Conservation (phyloP, 2,329 filamentous ascomycete species). For the Herpomyces periplanetae region DNA sequence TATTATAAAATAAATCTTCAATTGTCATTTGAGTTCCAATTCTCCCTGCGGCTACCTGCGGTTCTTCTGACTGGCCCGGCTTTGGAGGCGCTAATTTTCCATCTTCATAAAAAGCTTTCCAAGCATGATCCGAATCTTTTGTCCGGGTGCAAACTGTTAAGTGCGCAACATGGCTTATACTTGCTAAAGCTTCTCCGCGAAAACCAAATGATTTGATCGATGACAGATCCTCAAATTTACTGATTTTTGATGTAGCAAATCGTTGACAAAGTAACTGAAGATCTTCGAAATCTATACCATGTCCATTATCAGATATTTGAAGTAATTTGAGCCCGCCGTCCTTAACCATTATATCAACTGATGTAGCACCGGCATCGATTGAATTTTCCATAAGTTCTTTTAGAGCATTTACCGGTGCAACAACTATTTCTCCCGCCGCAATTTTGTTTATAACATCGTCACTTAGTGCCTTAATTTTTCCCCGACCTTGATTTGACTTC, state of each 20-base stretch:
- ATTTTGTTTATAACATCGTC: conserved; percentile 93
- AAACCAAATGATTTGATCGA: conserved; percentile 92
- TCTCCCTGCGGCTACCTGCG: conserved; percentile 51
- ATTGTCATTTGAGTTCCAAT: conserved; percentile 75
- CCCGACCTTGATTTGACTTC: no score
- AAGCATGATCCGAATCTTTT: conserved; percentile 48
- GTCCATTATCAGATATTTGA: conserved; percentile 88
- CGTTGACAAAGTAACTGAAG: conserved; percentile 65
- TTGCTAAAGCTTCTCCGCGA: conserved; percentile 69
- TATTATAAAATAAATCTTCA: conserved; percentile 87
- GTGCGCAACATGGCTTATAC: conserved; percentile 93
- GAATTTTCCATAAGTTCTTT: conserved; percentile 93
- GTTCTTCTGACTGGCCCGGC: conserved; percentile 48
- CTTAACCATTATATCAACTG: conserved; percentile 60
- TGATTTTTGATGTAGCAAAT: conserved; percentile 85
- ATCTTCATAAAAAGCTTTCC: conserved; percentile 51
- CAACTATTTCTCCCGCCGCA: conserved; percentile 86
- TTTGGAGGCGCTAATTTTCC: conserved; percentile 47
- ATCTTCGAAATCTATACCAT: conserved; percentile 82
- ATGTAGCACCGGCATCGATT: conserved; percentile 79
- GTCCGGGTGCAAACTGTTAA: conserved; percentile 80
- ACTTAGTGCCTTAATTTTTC: no score
- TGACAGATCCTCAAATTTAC: conserved; percentile 58
- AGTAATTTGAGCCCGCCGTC: conserved; percentile 77
- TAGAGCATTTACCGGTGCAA: conserved; percentile 71